Conservation (phyloP, 1,139 yeast species). For the Geotrichum siamense region DNA sequence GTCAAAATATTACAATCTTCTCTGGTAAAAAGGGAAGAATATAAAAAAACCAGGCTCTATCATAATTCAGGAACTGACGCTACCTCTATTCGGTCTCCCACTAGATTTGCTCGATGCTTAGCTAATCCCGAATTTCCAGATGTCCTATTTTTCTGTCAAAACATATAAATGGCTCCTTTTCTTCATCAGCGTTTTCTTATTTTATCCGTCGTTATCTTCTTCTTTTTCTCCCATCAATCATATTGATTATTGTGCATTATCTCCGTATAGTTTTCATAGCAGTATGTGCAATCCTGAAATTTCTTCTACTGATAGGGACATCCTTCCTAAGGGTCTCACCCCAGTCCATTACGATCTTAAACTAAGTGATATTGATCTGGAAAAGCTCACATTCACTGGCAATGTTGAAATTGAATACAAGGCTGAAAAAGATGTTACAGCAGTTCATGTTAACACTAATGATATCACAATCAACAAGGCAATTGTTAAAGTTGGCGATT, state of each 20-base stretch:
- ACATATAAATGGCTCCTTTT: neutral
- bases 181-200: neutral
- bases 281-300: slow-evolving; percentile 7
- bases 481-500: slow-evolving; percentile 23
- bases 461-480: slow-evolving; percentile 21
- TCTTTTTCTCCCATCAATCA: neutral
- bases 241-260: neutral
- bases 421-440: slow-evolving; percentile 34
- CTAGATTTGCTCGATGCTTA: too few relatives aligned
- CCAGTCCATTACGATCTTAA: slow-evolving; percentile 41
- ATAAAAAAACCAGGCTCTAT: too few relatives aligned
- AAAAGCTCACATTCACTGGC: slow-evolving; percentile 46
- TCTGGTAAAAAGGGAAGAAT: too few relatives aligned
- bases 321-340: slow-evolving; percentile 47
- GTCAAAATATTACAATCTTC: too few relatives aligned
- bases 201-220: neutral
- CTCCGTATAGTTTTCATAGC: slow-evolving; percentile 1
- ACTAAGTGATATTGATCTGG: slow-evolving; percentile 42
- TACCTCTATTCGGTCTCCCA: too few relatives aligned
- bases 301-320: slow-evolving; percentile 40
- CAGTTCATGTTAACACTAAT: slow-evolving; percentile 31
- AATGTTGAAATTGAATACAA: slow-evolving; percentile 44
- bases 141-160: too few relatives aligned
- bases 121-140: too few relatives aligned
- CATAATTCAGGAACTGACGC: too few relatives aligned